Percentiles rank a stretch among this genome's conserved stretches.
Conservation (phyloP, 805 yeast species). For the Zygotorulaspora florentina region DNA sequence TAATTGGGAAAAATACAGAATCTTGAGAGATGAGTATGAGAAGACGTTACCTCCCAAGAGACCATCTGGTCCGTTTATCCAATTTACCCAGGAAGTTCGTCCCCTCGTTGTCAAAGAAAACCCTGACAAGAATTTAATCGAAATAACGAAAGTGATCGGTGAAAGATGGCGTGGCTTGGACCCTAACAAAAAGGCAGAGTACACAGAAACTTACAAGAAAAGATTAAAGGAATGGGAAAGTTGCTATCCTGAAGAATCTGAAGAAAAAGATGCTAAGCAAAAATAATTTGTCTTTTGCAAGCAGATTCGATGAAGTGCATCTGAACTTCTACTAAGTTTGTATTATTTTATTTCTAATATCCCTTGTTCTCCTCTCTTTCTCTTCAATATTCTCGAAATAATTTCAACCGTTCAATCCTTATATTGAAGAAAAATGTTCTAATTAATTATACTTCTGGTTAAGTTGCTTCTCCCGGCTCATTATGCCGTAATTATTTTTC, state of each 20-base stretch:
- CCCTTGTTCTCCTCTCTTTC: neutral
- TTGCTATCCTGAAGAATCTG: constrained; percentile 31
- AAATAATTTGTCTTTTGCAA: neutral
- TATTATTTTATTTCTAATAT: constrained; percentile 1
- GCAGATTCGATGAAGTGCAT: neutral
- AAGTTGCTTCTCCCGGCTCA: no score
- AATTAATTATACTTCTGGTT: no score
- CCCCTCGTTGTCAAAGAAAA: constrained; percentile 31
- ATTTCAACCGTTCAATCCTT: no score
- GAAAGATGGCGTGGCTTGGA: constrained; percentile 34
- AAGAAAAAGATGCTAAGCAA: constrained; percentile 16
- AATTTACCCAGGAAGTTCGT: constrained; percentile 35
- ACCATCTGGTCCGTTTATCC: constrained; percentile 38
- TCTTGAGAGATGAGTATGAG: constrained; percentile 35
- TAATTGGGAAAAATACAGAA: constrained; percentile 36
- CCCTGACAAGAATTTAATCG: constrained; percentile 34
- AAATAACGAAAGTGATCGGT: constrained; percentile 31
- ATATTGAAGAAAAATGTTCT: no score
- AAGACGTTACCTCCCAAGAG: constrained; percentile 37
- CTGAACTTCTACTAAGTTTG: neutral
- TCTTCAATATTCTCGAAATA: neutral
- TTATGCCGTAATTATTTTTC: no score
- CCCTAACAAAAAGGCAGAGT: constrained; percentile 28
- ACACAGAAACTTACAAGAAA: constrained; percentile 35
- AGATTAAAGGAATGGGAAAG: constrained; percentile 40